phyloP scores from a whole-genome alignment of 192 early-diverging fungal genomes.

The Pilobolus umbonatus region DNA sequence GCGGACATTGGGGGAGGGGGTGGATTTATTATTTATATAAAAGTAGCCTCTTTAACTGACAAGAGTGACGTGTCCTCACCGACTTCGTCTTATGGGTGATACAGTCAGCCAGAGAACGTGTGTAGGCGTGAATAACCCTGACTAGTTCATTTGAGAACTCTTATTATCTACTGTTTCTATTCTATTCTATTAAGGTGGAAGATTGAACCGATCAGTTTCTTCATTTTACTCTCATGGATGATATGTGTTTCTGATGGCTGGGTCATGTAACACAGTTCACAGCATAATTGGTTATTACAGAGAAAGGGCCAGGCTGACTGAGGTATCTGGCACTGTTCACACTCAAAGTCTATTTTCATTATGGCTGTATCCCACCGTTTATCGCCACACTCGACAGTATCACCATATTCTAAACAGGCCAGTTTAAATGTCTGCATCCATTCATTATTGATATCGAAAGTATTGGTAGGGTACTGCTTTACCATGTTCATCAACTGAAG shows the following conservation, averaged over 20 bases:
- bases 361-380: neutral
- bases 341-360: neutral
- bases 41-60: no score
- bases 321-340: neutral
- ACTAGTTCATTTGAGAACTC: no score
- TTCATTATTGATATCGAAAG: neutral
- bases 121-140: no score
- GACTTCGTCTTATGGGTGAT: no score
- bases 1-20: no score
- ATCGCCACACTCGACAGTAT: neutral
- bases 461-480: neutral
- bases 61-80: no score
- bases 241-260: no score
- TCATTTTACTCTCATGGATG: constrained; percentile 6
- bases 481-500: neutral
- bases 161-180: no score
- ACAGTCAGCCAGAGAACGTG: no score
- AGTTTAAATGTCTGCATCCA: constrained; percentile 4
- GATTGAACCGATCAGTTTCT: neutral
- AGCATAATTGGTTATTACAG: neutral
- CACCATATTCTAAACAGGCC: constrained; percentile 9
- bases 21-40: neutral
- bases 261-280: no score
- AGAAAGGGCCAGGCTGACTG: constrained; percentile 4
- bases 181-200: neutral